Evolutionary conservation across 805 yeast genomes (phyloP).

Genomic region (Metschnikowia lachancei): DNA sequence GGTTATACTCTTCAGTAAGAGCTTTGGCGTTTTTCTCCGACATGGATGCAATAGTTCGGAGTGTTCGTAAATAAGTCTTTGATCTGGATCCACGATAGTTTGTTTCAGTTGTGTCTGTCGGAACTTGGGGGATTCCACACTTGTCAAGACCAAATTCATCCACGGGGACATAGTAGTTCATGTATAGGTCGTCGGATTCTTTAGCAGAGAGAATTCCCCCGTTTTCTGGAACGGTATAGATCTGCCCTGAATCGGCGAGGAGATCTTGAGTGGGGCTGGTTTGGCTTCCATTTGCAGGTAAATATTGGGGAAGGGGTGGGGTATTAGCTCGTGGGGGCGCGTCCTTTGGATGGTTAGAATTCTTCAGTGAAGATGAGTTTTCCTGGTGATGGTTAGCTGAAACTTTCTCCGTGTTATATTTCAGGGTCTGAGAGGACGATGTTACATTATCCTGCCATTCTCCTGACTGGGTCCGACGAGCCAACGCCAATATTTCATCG

Average conservation of each 20-base stretch:
- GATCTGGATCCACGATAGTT: not conserved
- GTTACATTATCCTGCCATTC: slow-evolving; percentile 8
- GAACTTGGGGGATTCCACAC: slow-evolving; percentile 6
- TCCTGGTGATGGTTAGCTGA: too few relatives aligned
- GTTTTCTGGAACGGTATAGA: slow-evolving; percentile 2
- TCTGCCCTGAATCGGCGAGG: not conserved
- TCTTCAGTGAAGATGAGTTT: too few relatives aligned
- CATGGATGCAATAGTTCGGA: not conserved
- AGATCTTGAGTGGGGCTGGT: not conserved
- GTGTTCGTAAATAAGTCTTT: not conserved
- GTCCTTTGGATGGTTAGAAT: too few relatives aligned
- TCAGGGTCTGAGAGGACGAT: not conserved
- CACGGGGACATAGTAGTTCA: slow-evolving; percentile 33
- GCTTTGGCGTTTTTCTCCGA: slow-evolving; percentile 2
- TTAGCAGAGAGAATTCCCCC: slow-evolving; percentile 43
- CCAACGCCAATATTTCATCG: slow-evolving; percentile 19
- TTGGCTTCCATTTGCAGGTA: not conserved
- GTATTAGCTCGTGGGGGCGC: not conserved
- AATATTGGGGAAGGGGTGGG: not conserved
- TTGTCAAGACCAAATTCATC: slow-evolving; percentile 12
- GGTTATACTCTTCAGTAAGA: not conserved
- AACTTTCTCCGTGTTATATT: not conserved
- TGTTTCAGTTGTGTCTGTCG: not conserved
- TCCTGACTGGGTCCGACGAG: slow-evolving; percentile 15
- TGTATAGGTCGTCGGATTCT: slow-evolving; percentile 41